phyloP scores from a whole-genome alignment of 1,284 basidiomycete species.

The Dichomitus squalens region DNA sequence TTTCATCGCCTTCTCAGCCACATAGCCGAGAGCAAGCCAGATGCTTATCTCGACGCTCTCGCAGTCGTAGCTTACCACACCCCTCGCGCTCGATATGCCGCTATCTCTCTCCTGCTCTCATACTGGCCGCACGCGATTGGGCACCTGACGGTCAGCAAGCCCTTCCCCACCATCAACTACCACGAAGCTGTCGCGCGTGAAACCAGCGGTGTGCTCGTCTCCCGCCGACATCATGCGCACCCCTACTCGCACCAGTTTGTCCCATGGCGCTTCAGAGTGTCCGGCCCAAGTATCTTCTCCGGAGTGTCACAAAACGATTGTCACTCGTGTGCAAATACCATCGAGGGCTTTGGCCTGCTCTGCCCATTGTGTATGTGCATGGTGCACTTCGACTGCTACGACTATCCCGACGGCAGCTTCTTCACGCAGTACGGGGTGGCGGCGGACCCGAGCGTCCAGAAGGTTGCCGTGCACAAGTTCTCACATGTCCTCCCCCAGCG shows the following conservation, averaged over 20 bases:
- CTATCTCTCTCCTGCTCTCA: conserved; percentile 56
- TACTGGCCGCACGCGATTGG: conserved; percentile 72
- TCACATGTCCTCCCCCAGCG: conserved; percentile 47
- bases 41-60: conserved; percentile 69
- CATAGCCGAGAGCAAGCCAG: conserved; percentile 63
- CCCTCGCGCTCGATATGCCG: conserved; percentile 52
- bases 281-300: conserved; percentile 35
- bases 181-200: conserved; percentile 26
- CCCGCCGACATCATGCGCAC: conserved; percentile 33
- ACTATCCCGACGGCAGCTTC: conserved; percentile 63
- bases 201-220: conserved; percentile 15
- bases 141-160: conserved; percentile 58
- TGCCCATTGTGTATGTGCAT: conserved; percentile 67
- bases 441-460: conserved; percentile 48
- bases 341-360: conserved; percentile 63
- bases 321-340: conserved; percentile 50
- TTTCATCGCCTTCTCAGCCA: conserved; percentile 60
- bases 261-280: conserved; percentile 59
- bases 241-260: conserved; percentile 64
- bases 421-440: conserved; percentile 53
- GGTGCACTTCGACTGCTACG: conserved; percentile 76
- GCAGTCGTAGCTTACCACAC: conserved; percentile 71
- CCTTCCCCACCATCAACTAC: conserved; percentile 46
- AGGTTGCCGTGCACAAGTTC: conserved; percentile 63
- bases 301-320: conserved; percentile 49